phyloP scores from a whole-genome alignment of 148 eudicot species.

The Rhododendron molle region DNA sequence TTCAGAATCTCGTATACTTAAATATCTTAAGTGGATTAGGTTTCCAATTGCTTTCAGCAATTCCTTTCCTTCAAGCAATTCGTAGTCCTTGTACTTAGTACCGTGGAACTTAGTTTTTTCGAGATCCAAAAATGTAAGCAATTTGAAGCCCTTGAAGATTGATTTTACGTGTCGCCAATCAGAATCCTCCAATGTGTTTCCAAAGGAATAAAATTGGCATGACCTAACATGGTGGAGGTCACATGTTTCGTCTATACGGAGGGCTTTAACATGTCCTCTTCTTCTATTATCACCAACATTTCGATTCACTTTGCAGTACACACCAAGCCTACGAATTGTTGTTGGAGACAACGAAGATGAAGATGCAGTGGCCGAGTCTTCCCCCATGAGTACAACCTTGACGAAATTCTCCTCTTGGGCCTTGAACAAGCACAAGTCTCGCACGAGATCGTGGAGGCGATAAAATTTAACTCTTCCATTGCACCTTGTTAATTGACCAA shows the following conservation, averaged over 20 bases:
- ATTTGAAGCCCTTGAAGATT: background rate
- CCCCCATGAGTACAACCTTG: background rate
- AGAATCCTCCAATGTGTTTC: background rate
- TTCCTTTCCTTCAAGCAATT: too few relatives aligned
- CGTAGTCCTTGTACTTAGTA: too few relatives aligned
- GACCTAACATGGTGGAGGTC: background rate
- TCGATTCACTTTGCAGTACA: background rate
- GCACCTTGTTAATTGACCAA: background rate
- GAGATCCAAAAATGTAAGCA: conserved; percentile 6
- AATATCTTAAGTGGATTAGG: background rate
- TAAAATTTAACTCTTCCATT: conserved; percentile 17
- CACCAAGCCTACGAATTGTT: background rate
- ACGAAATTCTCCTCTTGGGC: background rate
- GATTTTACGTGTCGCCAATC: background rate
- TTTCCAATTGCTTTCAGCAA: background rate
- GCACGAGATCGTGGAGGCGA: conserved; percentile 18
- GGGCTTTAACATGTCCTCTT: background rate
- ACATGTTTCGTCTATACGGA: too few relatives aligned
- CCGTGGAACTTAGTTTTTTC: background rate
- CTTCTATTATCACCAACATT: background rate
- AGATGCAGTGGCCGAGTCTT: too few relatives aligned
- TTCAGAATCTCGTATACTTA: background rate
- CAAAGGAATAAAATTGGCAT: background rate
- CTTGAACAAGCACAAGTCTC: background rate
- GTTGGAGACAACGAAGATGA: background rate